Base-by-base conservation (phyloP, 2,329 filamentous ascomycete species). In the Aspergillus brasiliensis region DNA sequence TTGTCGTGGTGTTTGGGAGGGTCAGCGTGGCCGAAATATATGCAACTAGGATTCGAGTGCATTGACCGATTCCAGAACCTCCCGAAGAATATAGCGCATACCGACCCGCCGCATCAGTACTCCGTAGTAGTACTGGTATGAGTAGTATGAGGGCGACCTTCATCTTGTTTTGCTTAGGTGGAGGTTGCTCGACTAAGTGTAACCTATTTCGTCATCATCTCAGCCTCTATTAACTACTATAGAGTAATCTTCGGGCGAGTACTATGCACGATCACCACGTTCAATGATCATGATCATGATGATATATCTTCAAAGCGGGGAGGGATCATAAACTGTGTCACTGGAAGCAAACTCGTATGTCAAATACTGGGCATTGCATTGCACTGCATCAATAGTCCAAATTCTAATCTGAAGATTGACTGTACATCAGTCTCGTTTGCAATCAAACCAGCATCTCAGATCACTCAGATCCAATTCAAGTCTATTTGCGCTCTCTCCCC, bases 311-410 rank as follows among this genome's bases (percentile, higher is more conserved):
- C 40, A 23, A n/a, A 42, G 28, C 34, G 19, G 23, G 21, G 44
- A 40, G 31, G 17, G 15, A 46, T 19, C 23, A 17, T 25, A 46
- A 28, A 31, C 25, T 19, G 38, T 55, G 28, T 17, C 17, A 44
- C 11, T 27, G 37, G 10, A 40, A 49, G n/a, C 25, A n/a, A 49
- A 15, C n/a, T n/a, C 25, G 46, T 49, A 31, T 49, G 25, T 49
- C 46, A 31, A 49, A 49, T 49, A 28, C 23, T 17, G 52, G 52
- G 21, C 37, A 51, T 11, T 51, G 58, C 58, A 37, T 46, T 60
- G 58, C 53, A 48, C 58, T 57, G 53, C 58, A 57, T 60, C 38
- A 60, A 49, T 56, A 57, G 58, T 27, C 53, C 10, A 31, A 52
- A 57, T 60, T 51, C 47, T 60, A 56, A 46, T 60, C 28, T 57